Conservation (phyloP, 1,284 basidiomycete genomes). For the Bjerkandera adusta region DNA sequence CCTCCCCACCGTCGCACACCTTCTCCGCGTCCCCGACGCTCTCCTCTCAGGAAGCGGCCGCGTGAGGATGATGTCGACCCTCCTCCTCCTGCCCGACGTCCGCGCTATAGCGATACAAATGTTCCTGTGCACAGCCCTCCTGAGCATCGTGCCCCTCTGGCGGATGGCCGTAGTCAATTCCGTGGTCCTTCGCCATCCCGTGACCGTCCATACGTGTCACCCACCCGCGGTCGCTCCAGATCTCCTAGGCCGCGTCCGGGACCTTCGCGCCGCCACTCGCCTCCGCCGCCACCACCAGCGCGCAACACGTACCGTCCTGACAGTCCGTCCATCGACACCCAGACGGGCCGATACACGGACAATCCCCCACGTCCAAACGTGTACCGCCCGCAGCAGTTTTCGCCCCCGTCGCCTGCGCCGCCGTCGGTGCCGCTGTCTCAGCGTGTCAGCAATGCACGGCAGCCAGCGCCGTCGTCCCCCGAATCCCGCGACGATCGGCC, state of each 20-base stretch:
- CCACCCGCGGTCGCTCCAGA: no score
- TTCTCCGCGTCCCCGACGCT: no score
- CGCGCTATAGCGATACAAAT: slow-evolving; percentile 2
- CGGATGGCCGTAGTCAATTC: no score
- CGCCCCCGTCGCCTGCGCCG: no score
- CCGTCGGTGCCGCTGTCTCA: not conserved
- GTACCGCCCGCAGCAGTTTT: no score
- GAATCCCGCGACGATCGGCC: no score
- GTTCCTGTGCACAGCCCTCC: not conserved
- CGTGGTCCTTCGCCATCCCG: no score
- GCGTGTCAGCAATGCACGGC: not conserved
- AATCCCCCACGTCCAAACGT: not conserved
- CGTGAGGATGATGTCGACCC: slow-evolving; percentile 9
- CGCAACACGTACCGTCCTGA: not conserved
- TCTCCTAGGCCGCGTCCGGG: no score
- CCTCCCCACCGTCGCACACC: not conserved
- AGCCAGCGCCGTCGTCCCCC: no score
- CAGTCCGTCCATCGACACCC: not conserved
- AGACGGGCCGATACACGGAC: not conserved
- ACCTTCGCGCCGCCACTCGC: not conserved
- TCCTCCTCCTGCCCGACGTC: not conserved
- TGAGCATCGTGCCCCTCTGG: not conserved
- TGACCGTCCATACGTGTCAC: no score
- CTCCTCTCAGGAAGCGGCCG: slow-evolving; percentile 7
- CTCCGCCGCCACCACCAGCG: not conserved